These are phyloP conservation scores for Vachellia pachyceras DNA, from an alignment of 306 rosid species.

Conservation along the genomic window DNA sequence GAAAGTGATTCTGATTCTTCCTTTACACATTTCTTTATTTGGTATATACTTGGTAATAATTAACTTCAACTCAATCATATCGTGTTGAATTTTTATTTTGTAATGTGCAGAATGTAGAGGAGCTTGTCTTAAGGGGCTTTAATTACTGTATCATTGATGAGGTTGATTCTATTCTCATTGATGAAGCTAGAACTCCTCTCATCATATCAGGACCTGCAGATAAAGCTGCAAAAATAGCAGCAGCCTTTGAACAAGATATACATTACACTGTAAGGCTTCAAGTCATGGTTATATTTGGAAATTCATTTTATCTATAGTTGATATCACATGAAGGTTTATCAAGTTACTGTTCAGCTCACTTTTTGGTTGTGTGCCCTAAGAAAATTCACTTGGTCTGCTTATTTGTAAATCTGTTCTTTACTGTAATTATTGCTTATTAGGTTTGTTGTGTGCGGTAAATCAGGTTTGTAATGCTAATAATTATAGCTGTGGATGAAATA, in stretches of 20 bases:
- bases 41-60: conserved; percentile 20
- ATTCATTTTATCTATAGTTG: conserved; percentile 14
- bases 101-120: conserved; percentile 84
- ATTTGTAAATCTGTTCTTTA: conserved; percentile 6
- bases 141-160: conserved; percentile 93
- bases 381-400: neutral
- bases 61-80: conserved; percentile 30
- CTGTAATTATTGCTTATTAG: neutral
- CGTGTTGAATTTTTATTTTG: conserved; percentile 46
- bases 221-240: conserved; percentile 94
- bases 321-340: conserved; percentile 3
- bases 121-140: conserved; percentile 90
- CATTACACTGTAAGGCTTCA: conserved; percentile 84
- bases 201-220: conserved; percentile 98
- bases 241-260: conserved; percentile 84
- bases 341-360: conserved; percentile 16
- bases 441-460: too few species aligned
- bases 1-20: conserved; percentile 95
- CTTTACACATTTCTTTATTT: conserved; percentile 51
- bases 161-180: conserved; percentile 98
- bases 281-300: conserved; percentile 23
- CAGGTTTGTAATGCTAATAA: conserved; percentile 10
- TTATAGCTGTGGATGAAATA: conserved; percentile 27
- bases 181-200: conserved; percentile 99
- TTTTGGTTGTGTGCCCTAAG: conserved; percentile 25